Base-by-base conservation (phyloP, 257 asterid species). In the Cynanchum wilfordii region DNA sequence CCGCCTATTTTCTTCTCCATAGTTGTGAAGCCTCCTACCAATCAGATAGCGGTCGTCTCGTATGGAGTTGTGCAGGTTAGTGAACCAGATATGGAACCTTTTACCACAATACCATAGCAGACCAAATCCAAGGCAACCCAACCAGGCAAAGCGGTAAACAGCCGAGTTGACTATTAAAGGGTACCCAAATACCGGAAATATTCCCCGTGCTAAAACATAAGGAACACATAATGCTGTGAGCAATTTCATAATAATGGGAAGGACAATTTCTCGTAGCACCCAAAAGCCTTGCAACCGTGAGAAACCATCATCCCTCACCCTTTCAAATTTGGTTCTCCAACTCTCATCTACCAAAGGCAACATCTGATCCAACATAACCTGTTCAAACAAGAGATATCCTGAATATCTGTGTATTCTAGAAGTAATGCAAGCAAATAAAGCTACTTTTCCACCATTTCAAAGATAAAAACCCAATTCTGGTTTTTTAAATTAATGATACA, bases 331-430 rank as follows among this genome's bases (percentile, higher is more conserved):
- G 9, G 86, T 44, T 29, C 96, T 88, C 99, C 99, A 95, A 75
- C 91, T 90, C 54, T 92, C 97, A n/a, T 95, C 99, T 75, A 90
- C 80, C 76, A 95, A 78, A 4, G 99, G 99, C 95, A 88, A 83
- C 90, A 92, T 88, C 80, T 92, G 97, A 76, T 94, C 99, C 80
- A 94, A 82, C 93, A 90, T 94, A 27, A 92, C 98, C 99, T 94
- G 81, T 77, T 57, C 36, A 73, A 24, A 33, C 10, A 40, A 10
- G 27, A 70, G 63, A 30, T 25, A 60, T 3, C 45, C 29, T 9
- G 20, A 76, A 62, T n/a, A 20, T 42, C 5, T 16, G 40, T 29
- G n/a, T 33, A 2, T 62, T 29, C 29, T 15, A 11, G 16, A 4
- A 52, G 7, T 54, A 51, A 5, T 3, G 25, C 20, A 44, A 70